Evolutionary conservation across 2,329 filamentous ascomycete species (phyloP), one percentile per base, ranked within the genome.

Genomic region (Fonsecaea erecta): DNA sequence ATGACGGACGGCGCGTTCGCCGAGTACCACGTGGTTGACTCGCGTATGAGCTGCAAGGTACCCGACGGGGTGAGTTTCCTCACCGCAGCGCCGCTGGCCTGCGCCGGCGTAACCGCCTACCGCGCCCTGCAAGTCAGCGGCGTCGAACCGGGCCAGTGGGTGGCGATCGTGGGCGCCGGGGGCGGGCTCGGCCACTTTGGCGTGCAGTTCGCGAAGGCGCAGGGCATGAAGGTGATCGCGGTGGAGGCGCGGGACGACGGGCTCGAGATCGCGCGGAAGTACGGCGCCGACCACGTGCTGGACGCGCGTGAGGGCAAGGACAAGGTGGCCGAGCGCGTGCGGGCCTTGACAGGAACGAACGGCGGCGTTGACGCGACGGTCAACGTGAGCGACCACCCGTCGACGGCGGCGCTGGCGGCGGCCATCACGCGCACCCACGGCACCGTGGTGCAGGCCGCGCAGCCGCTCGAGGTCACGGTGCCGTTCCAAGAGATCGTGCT

Each of bases 381-480:
- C 11, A 83, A 82, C 54, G 72, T 88, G 1, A 80, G 80, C 24
- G 85, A 87, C 66, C 81, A 83, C n/a, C 72, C 77, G 1, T 75
- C 74, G 0, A 82, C 85, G 1, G 80, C 84, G 43, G 84, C 79
- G 2, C 73, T 82, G 18, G 81, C 79, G 0, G 84, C 82, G 58
- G 85, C 84, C 0, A 76, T 86, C 0, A 88, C 86, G 0, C 82
- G 79, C 71, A 86, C 84, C 80, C 86, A 88, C 71, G 85, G 85
- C 2, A 80, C 77, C 0, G 77, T 87, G 70, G 77, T 88, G 1
- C 84, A 88, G 73, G 81, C 88, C 53, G 85, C 85, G 14, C 85
- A 86, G 74, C 72, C 72, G 21, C 72, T 70, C 1, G 74, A 77
- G 12, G 74, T 80, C 7, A 73, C 67, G 21, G 72, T 79, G 3